Evolutionary conservation across 768 basidiomycete species (phyloP), one percentile per base, ranked within the genome.

Genomic region (Suillus clintonianus): DNA sequence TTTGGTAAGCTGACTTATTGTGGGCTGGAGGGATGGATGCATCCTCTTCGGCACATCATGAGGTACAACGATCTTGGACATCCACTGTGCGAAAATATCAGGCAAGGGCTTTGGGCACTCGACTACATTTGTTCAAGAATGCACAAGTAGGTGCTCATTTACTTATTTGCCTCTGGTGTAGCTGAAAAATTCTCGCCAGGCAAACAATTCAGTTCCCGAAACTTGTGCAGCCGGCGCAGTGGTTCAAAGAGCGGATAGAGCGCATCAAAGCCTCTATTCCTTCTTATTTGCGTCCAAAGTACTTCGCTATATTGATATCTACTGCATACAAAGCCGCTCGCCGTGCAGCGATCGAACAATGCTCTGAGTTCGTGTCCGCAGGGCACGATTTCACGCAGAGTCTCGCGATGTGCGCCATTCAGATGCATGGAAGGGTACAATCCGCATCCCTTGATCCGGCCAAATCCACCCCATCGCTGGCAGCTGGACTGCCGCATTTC

Each of bases 21-120:
- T 70, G 97, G 97, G 19, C 75, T 99, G 58, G 94, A 99, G 71
- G 97, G 97, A 2, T 99, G 96, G 95, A 98, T 99, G 95, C 86
- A 89, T 68, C 89, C 89, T 0, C 79, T 99, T 61, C 83, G 87
- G 43, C 86, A 87, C 68, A 87, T 99, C 74, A 95, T 95, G 87
- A 82, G 83, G 67, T 85, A 88, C 71, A 99, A 99, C 74, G 95
- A 99, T 73, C 83, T 99, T 4, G 97, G 97, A 0, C 95, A 99
- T 74, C 85, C 94, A 1, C 81, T 99, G 5, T 97, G 94, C 69
- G 89, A 80, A 4, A 94, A 99, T 76, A 76, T 99, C 62, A 85
- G 97, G 64, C 83, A 90, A 34, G 97, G 97, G 8, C 83, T 83
- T 17, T 99, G 97, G 97, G 91, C 97, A 14, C 76, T 98, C 70